These are phyloP conservation scores for Umbelopsis isabellina DNA, from an alignment of 192 early-diverging fungal genomes.

Conservation along the genomic window DNA sequence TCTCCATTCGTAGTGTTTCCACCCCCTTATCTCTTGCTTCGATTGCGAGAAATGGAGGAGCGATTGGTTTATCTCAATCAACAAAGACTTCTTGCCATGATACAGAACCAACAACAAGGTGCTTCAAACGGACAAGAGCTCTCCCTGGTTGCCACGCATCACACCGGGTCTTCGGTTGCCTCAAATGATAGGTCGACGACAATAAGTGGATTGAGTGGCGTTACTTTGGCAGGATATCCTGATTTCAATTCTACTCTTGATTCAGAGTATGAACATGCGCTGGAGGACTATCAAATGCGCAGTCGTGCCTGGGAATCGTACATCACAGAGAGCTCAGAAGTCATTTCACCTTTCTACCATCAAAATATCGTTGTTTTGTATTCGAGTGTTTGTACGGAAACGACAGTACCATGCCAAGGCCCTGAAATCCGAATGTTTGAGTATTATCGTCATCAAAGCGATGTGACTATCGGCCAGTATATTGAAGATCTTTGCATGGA, in stretches of 20 bases:
- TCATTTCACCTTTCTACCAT: slow-evolving; percentile 69
- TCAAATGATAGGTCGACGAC: slow-evolving; percentile 20
- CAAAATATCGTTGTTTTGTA: slow-evolving; percentile 79
- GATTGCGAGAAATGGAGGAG: slow-evolving; percentile 64
- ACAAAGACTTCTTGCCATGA: slow-evolving; percentile 9
- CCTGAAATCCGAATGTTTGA: slow-evolving; percentile 81
- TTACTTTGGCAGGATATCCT: not conserved
- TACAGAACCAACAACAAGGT: not conserved
- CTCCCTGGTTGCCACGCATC: slow-evolving; percentile 39
- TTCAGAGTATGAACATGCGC: slow-evolving; percentile 45
- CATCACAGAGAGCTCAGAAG: slow-evolving; percentile 59
- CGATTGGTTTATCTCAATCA: slow-evolving; percentile 43
- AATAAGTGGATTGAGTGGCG: not conserved
- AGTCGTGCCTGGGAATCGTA: slow-evolving; percentile 56
- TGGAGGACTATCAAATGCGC: slow-evolving; percentile 47
- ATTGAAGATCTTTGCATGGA: slow-evolving; percentile 82
- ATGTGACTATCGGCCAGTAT: slow-evolving; percentile 88
- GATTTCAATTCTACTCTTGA: slow-evolving; percentile 28
- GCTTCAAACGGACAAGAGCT: not conserved
- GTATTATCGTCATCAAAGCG: slow-evolving; percentile 77
- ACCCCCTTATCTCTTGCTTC: slow-evolving; percentile 78
- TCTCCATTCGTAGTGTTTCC: slow-evolving; percentile 88
- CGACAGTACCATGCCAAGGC: slow-evolving; percentile 65
- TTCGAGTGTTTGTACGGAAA: slow-evolving; percentile 65
- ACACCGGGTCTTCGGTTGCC: slow-evolving; percentile 23